These are phyloP conservation scores for Buxus sempervirens DNA, from an alignment of 164 flowering plant genomes.

Conservation along the genomic window DNA sequence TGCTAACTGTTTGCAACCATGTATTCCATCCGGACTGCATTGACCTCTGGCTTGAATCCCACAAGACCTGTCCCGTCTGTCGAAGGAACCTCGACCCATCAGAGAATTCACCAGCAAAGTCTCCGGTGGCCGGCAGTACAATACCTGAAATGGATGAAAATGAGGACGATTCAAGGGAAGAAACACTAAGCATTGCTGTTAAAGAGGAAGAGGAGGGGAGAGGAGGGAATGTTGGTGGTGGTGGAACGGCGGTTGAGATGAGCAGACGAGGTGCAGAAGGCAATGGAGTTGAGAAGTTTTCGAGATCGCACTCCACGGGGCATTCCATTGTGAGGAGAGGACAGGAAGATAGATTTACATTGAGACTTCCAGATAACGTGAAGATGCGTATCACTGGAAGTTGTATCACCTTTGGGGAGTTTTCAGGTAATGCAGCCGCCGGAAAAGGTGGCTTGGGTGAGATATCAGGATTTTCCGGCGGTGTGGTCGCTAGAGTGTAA, in stretches of 20 bases:
- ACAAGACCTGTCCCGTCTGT: conserved; percentile 80
- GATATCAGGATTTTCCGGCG: not conserved
- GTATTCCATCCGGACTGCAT: conserved; percentile 82
- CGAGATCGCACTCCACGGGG: conserved; percentile 69
- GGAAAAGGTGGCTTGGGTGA: not conserved
- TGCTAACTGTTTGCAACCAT: conserved; percentile 59
- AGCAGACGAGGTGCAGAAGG: conserved; percentile 4
- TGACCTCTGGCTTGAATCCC: conserved; percentile 76
- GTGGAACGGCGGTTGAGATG: not conserved
- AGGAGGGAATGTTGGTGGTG: not conserved
- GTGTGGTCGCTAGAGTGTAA: not conserved
- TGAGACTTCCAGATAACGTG: conserved; percentile 51
- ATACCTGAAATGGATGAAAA: not conserved
- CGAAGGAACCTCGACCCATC: conserved; percentile 43
- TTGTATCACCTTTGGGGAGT: conserved; percentile 45
- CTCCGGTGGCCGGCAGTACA: conserved; percentile 1
- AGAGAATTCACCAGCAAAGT: conserved; percentile 7
- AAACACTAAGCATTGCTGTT: conserved; percentile 23
- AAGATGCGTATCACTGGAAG: conserved; percentile 34
- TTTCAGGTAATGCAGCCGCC: conserved; percentile 2
- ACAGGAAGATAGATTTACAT: conserved; percentile 39
- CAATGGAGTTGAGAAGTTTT: conserved; percentile 21
- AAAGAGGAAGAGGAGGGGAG: conserved; percentile 25
- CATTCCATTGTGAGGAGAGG: conserved; percentile 45
- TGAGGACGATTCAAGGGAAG: conserved; percentile 6